phyloP scores from a whole-genome alignment of 1,284 basidiomycete species.

The Trichosporon sp. region DNA sequence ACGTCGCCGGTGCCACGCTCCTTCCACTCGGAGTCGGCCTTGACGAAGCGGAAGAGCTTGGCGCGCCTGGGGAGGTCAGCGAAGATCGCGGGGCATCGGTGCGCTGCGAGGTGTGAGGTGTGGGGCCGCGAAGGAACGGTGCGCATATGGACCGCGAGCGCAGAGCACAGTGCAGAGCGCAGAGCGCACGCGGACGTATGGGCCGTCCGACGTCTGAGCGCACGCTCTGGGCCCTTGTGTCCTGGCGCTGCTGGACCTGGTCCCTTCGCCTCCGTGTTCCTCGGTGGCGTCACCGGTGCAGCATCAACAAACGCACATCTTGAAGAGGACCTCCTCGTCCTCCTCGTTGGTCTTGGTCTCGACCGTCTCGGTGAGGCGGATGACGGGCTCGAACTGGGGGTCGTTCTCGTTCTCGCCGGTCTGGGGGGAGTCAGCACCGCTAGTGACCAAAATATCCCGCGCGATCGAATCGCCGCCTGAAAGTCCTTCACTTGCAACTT shows the following conservation, averaged over 20 bases:
- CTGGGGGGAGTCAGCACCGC: background rate
- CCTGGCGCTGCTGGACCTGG: background rate
- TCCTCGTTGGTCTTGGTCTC: constrained; percentile 95
- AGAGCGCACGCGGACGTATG: background rate
- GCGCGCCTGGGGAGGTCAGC: constrained; percentile 67
- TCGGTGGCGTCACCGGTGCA: background rate
- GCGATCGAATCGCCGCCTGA: background rate
- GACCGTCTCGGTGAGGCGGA: constrained; percentile 88
- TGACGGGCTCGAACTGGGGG: constrained; percentile 91
- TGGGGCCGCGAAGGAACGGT: background rate
- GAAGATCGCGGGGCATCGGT: too few species aligned
- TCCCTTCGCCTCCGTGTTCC: background rate
- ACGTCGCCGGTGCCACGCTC: constrained; percentile 79
- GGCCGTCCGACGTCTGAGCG: background rate
- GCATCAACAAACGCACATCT: constrained; percentile 66
- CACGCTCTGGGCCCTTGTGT: background rate
- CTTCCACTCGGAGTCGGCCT: constrained; percentile 85
- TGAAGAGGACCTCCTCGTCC: constrained; percentile 88
- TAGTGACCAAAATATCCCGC: background rate
- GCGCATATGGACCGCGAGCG: too few species aligned
- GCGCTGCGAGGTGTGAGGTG: too few species aligned
- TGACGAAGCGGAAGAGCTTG: constrained; percentile 95
- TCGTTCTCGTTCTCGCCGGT: constrained; percentile 63
- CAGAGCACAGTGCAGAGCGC: too few species aligned
- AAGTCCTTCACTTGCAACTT: too few species aligned